A percentile compares a stretch with the other conserved stretches of the same genome.
Evolutionary conservation across 441 rosid genomes (phyloP).

Genomic region (Flueggea neowawraea): DNA sequence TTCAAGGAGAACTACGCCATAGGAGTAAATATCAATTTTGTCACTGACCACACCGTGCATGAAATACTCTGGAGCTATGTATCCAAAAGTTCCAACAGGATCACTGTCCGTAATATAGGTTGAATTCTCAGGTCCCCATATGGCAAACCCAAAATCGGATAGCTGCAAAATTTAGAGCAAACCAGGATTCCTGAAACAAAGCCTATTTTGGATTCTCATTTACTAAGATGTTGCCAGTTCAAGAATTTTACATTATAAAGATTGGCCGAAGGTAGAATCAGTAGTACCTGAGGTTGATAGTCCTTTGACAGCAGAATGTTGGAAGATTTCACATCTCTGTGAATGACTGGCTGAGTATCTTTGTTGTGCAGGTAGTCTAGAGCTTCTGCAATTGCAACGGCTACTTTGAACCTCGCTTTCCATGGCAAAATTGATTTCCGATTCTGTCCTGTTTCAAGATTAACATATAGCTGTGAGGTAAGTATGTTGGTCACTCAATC

Average conservation of each 20-base stretch:
- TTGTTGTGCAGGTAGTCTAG: slow-evolving; percentile 60
- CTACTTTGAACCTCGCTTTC: slow-evolving; percentile 61
- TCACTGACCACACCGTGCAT: slow-evolving; percentile 83
- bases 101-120: slow-evolving; percentile 40
- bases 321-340: slow-evolving; percentile 83
- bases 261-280: background rate
- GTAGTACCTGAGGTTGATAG: slow-evolving; percentile 65
- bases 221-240: no score
- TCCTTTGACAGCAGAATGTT: slow-evolving; percentile 77
- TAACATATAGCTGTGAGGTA: background rate
- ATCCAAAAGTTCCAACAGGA: slow-evolving; percentile 89
- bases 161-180: slow-evolving; percentile 32
- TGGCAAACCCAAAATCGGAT: slow-evolving; percentile 85
- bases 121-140: slow-evolving; percentile 58
- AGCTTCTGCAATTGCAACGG: slow-evolving; percentile 68
- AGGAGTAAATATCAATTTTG: slow-evolving; percentile 81
- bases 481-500: background rate
- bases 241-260: no score
- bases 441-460: slow-evolving; percentile 20
- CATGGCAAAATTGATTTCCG: slow-evolving; percentile 40
- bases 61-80: slow-evolving; percentile 93
- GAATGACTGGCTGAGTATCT: slow-evolving; percentile 59
- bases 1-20: slow-evolving; percentile 82
- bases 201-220: no score
- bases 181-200: no score